A percentile compares a stretch with the other conserved stretches of the same genome.
phyloP scores from a whole-genome alignment of 345 rosid genomes.

The Brassica cretica region DNA sequence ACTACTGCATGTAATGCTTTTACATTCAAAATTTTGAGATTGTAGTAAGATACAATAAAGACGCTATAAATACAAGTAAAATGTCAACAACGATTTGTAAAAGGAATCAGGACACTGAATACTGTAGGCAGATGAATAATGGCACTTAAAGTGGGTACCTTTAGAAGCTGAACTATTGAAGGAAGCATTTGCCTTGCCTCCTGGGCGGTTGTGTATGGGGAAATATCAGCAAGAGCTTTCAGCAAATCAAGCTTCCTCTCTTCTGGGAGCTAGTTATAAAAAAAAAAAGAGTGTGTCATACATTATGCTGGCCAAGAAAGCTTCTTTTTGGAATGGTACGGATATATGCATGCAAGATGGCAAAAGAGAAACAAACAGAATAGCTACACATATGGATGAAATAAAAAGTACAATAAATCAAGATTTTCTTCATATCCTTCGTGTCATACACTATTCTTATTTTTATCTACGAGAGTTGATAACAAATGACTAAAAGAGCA shows the following conservation, averaged over 20 bases:
- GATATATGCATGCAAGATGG: neutral
- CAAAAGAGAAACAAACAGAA: neutral
- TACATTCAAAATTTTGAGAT: neutral
- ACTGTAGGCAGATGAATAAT: neutral
- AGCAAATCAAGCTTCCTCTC: slow-evolving; percentile 95
- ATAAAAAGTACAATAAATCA: neutral
- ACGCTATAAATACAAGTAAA: neutral
- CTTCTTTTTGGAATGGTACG: slow-evolving; percentile 1
- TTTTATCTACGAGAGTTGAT: neutral
- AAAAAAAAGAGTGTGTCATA: neutral
- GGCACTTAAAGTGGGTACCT: slow-evolving; percentile 48
- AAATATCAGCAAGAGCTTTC: slow-evolving; percentile 89
- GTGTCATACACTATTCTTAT: neutral
- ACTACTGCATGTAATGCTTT: neutral
- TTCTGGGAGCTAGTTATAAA: slow-evolving; percentile 76
- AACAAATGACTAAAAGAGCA: neutral
- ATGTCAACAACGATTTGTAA: neutral
- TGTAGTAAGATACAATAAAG: neutral
- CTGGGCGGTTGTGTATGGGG: slow-evolving; percentile 83
- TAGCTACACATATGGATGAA: neutral
- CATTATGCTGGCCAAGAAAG: slow-evolving; percentile 7
- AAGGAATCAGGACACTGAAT: neutral
- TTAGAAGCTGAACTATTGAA: slow-evolving; percentile 77
- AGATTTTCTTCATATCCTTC: slow-evolving; percentile 13
- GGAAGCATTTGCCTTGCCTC: slow-evolving; percentile 97